Evolutionary conservation across 768 basidiomycete species (phyloP).

Genomic region (Podaxis sp.): DNA sequence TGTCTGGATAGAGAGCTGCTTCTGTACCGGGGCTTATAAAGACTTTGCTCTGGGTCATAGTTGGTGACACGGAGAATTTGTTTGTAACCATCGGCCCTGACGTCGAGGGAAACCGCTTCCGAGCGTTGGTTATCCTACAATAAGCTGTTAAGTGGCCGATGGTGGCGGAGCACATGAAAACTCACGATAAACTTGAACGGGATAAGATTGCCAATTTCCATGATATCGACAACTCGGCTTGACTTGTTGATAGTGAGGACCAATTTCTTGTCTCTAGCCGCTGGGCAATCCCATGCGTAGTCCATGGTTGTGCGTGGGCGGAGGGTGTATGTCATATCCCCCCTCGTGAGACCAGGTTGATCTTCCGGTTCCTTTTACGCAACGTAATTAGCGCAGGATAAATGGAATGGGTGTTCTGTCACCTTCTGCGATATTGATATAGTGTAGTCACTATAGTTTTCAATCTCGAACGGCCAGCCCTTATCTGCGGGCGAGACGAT

Average conservation of each 20-base stretch:
- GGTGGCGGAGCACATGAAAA: conserved; percentile 10
- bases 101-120: conserved; percentile 83
- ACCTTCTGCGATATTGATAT: conserved; percentile 78
- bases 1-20: conserved; percentile 48
- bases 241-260: conserved; percentile 59
- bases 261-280: conserved; percentile 78
- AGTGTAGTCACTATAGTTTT: conserved; percentile 79
- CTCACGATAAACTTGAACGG: conserved; percentile 85
- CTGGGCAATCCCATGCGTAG: conserved; percentile 96
- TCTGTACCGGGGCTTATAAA: conserved; percentile 78
- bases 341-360: conserved; percentile 30
- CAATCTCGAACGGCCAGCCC: conserved; percentile 86
- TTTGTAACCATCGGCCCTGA: conserved; percentile 82
- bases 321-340: conserved; percentile 56
- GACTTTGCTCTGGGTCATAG: conserved; percentile 80
- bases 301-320: conserved; percentile 48
- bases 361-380: conserved; percentile 31
- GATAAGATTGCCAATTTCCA: conserved; percentile 91
- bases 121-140: conserved; percentile 51
- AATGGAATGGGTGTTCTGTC: conserved; percentile 11
- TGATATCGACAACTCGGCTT: conserved; percentile 75
- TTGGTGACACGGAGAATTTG: conserved; percentile 86
- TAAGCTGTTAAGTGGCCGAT: neutral
- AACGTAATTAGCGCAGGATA: neutral
- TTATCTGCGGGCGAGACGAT: conserved; percentile 63